phyloP scores from a whole-genome alignment of 2,329 filamentous ascomycete genomes.

The Microsporum canis region DNA sequence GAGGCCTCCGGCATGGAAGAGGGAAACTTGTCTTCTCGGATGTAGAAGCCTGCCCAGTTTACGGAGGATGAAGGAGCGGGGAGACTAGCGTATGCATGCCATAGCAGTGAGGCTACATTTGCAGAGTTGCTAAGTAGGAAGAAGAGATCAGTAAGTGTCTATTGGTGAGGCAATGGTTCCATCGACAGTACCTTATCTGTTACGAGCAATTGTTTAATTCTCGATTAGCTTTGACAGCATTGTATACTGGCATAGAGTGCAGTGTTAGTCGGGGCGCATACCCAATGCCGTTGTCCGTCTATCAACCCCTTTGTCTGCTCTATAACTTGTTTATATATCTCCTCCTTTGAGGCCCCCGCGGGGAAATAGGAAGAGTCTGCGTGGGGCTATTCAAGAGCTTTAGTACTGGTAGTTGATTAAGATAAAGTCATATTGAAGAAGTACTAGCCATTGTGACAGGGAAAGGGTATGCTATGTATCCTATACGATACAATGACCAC shows the following conservation, averaged over 20 bases:
- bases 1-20: slow-evolving; percentile 17
- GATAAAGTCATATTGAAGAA: not conserved
- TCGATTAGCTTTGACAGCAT: not conserved
- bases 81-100: slow-evolving; percentile 38
- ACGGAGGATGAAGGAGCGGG: slow-evolving; percentile 33
- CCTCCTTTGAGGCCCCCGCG: slow-evolving; percentile 28
- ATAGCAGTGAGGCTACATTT: slow-evolving; percentile 39
- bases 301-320: slow-evolving; percentile 30
- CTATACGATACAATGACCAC: slow-evolving; percentile 8
- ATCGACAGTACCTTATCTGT: not conserved
- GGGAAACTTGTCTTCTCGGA: slow-evolving; percentile 34
- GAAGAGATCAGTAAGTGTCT: not conserved
- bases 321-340: slow-evolving; percentile 34
- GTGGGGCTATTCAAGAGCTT: slow-evolving; percentile 30
- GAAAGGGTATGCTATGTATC: not conserved
- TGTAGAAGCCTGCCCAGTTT: slow-evolving; percentile 41
- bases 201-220: not conserved
- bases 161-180: not conserved
- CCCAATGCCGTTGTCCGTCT: slow-evolving; percentile 38
- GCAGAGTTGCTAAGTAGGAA: slow-evolving; percentile 32
- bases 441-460: not conserved
- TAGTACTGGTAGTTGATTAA: not conserved
- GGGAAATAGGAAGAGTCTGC: slow-evolving; percentile 38
- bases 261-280: slow-evolving; percentile 16
- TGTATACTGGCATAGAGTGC: not conserved